Conservation (phyloP, 352 stramenopile genomes). For the Phytopythium vexans region DNA sequence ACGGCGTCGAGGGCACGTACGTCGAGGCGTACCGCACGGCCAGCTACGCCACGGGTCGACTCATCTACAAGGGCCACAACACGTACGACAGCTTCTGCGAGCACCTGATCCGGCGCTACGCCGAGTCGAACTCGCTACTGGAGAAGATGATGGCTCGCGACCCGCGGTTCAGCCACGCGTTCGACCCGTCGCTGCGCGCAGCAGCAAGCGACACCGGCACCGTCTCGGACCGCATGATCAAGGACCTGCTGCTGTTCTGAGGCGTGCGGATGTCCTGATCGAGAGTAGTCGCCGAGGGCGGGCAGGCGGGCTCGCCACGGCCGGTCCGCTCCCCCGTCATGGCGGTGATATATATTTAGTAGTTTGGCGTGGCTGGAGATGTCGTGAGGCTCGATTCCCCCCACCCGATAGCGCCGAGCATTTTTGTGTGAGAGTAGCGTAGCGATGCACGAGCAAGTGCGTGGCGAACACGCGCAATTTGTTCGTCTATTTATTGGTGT, state of each 20-base stretch:
- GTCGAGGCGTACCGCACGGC: constrained; percentile 83
- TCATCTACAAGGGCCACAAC: constrained; percentile 89
- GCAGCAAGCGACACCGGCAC: constrained; percentile 56
- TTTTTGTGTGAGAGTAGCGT: too few relatives aligned
- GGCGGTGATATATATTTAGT: too few relatives aligned
- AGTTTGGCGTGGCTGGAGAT: too few relatives aligned
- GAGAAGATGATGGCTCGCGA: constrained; percentile 84
- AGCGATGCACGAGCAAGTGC: too few relatives aligned
- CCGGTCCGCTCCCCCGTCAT: too few relatives aligned
- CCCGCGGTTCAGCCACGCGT: constrained; percentile 58
- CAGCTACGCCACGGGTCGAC: constrained; percentile 76
- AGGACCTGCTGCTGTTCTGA: constrained; percentile 84
- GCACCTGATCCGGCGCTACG: constrained; percentile 83
- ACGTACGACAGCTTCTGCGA: constrained; percentile 89
- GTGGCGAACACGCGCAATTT: too few relatives aligned
- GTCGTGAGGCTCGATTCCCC: too few relatives aligned
- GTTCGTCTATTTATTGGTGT: neutral
- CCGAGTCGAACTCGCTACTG: constrained; percentile 78
- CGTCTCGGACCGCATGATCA: constrained; percentile 78
- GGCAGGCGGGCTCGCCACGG: neutral
- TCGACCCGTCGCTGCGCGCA: constrained; percentile 32
- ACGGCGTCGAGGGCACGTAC: constrained; percentile 72
- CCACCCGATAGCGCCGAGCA: too few relatives aligned
- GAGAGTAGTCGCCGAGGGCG: constrained; percentile 11
- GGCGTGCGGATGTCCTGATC: constrained; percentile 1